Evolutionary conservation across 495 filamentous ascomycete species (phyloP), one percentile per base, ranked within the genome.

Genomic region (Penicillium pancosmium): DNA sequence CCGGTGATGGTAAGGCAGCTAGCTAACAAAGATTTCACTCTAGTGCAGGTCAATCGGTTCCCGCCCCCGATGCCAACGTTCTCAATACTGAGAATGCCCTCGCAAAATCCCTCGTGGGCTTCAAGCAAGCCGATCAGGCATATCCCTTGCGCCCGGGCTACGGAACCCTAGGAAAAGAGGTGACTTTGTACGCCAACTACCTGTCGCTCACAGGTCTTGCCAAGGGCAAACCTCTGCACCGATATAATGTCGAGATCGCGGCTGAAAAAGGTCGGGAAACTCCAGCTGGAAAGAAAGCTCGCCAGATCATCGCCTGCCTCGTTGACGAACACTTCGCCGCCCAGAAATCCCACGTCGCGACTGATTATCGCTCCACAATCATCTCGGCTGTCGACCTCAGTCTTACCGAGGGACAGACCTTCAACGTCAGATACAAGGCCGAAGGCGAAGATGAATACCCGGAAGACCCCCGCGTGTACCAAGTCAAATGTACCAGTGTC

Each of bases 121-220:
- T 54, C 10, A 27, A 63, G n/a, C 64, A 68, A 44, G 36, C 59
- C 2, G 23, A 50, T 1, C 27, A 48, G 12, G 55, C 60, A 35
- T 69, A 71, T 56, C 70, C 70, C n/a, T 56, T 70, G 25, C 81
- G 87, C 8, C 88, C 88, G n/a, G 80, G 76, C 4, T 88, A 81
- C 64, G 86, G 86, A 41, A 84, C 74, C 1, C 58, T 58, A 13
- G 88, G 88, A 16, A 68, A 34, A 7, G 50, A 67, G 16, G 73
- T 86, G 4, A 67, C 70, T 7, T 74, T 91, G 1, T 88, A 82
- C 77, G 78, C 88, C 36, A 91, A 91, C 67, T 88, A 87, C 56
- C 83, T 89, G 60, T 71, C 79, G 3, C 54, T 91, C 21, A 72
- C 74, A 21, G 65, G 71, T 0, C 59, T 63, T 27, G 16, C 15